Percentiles rank a stretch among this genome's conserved stretches.
phyloP scores from a whole-genome alignment of 306 rosid species.

The Glycine latifolia region DNA sequence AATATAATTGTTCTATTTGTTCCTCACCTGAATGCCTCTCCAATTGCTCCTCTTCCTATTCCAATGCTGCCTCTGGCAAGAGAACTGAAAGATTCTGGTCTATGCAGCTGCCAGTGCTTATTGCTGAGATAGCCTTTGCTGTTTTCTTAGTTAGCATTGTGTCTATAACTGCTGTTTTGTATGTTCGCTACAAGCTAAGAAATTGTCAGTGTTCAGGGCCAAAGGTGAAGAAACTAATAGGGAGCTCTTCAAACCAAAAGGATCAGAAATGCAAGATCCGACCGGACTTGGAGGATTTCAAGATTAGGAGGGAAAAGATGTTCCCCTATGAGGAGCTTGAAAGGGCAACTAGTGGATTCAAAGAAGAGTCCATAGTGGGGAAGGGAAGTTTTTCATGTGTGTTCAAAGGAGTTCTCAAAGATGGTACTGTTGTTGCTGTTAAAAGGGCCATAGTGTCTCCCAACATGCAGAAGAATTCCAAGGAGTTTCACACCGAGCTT shows the following conservation, averaged over 20 bases:
- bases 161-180: neutral
- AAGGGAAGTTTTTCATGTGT: constrained; percentile 24
- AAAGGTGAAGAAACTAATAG: constrained; percentile 15
- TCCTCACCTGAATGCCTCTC: constrained; percentile 11
- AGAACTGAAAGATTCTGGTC: constrained; percentile 10
- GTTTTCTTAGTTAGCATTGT: constrained; percentile 25
- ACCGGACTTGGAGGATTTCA: constrained; percentile 17
- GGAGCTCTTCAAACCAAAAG: constrained; percentile 9
- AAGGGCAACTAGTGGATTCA: constrained; percentile 17
- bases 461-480: constrained; percentile 23
- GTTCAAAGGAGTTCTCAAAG: constrained; percentile 23
- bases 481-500: constrained; percentile 24
- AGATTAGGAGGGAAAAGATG: constrained; percentile 22
- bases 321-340: constrained; percentile 25
- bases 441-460: constrained; percentile 24
- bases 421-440: constrained; percentile 16
- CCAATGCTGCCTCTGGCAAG: neutral
- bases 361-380: constrained; percentile 27
- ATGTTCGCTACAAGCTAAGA: constrained; percentile 17
- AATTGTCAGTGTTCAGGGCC: constrained; percentile 22
- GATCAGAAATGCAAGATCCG: constrained; percentile 19
- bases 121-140: constrained; percentile 22
- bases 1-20: constrained; percentile 6
- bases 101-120: neutral
- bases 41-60: constrained; percentile 6